These are phyloP conservation scores for Przewalskia tangutica DNA, from an alignment of 257 asterid genomes.

Conservation along the genomic window DNA sequence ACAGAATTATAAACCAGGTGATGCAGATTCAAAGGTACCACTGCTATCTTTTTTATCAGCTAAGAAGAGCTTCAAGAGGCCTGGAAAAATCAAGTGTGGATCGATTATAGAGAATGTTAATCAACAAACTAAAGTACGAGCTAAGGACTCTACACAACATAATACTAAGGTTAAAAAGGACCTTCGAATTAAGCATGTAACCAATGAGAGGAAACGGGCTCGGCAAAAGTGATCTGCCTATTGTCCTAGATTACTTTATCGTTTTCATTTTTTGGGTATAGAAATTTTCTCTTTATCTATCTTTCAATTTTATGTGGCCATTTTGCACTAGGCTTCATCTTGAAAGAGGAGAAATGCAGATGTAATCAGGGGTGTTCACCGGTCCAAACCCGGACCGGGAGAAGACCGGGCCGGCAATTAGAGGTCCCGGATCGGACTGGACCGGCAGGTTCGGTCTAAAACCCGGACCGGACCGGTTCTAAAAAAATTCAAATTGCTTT, in stretches of 20 bases:
- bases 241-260: neutral
- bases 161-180: constrained; percentile 1
- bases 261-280: neutral
- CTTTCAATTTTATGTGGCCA: neutral
- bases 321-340: neutral
- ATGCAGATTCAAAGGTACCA: constrained; percentile 14
- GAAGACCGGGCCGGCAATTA: too few relatives aligned
- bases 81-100: constrained; percentile 24
- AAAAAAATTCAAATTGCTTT: too few relatives aligned
- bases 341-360: neutral
- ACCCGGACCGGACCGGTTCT: too few relatives aligned
- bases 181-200: constrained; percentile 16
- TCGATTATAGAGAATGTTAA: neutral
- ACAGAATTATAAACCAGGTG: constrained; percentile 11
- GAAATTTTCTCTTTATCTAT: neutral
- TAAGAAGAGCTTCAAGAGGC: constrained; percentile 38
- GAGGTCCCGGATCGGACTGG: too few relatives aligned
- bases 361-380: too few relatives aligned
- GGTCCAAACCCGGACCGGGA: too few relatives aligned
- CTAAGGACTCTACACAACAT: constrained; percentile 22
- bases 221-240: constrained; percentile 23
- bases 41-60: constrained; percentile 16
- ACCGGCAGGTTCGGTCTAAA: too few relatives aligned
- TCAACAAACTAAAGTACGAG: constrained; percentile 17
- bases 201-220: constrained; percentile 36